phyloP scores from a whole-genome alignment of 352 stramenopile genomes.

The Plasmopara viticola region DNA sequence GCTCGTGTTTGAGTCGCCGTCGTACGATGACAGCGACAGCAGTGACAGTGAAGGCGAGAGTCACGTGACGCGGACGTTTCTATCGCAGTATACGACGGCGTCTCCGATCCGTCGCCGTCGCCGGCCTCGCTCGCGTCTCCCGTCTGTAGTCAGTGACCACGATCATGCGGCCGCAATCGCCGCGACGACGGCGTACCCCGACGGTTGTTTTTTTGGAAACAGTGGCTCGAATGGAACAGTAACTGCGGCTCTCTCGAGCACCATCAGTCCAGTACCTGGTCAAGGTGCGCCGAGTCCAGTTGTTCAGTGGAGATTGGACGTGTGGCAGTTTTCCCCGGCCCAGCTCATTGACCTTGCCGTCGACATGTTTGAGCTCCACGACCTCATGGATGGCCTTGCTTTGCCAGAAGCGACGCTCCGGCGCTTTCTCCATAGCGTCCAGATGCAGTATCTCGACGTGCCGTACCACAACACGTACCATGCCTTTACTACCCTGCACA shows the following conservation, averaged over 20 bases:
- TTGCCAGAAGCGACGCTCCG: slow-evolving; percentile 51
- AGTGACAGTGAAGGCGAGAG: slow-evolving; percentile 32
- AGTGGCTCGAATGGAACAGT: slow-evolving; percentile 13
- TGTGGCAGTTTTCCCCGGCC: slow-evolving; percentile 50
- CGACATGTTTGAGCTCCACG: slow-evolving; percentile 68
- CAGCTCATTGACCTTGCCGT: slow-evolving; percentile 62
- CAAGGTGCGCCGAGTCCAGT: slow-evolving; percentile 14
- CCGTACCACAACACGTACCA: slow-evolving; percentile 86
- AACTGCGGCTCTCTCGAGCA: slow-evolving; percentile 10
- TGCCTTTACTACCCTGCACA: slow-evolving; percentile 74
- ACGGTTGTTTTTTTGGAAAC: slow-evolving; percentile 29
- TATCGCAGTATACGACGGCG: slow-evolving; percentile 68
- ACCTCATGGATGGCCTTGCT: slow-evolving; percentile 54
- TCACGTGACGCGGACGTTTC: slow-evolving; percentile 57
- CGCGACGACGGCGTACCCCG: slow-evolving; percentile 28
- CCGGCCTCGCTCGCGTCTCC: slow-evolving; percentile 23
- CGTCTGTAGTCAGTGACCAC: slow-evolving; percentile 24
- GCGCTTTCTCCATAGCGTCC: slow-evolving; percentile 60
- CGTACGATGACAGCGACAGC: slow-evolving; percentile 34
- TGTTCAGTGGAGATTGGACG: slow-evolving; percentile 50
- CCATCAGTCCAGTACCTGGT: slow-evolving; percentile 7
- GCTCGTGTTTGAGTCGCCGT: slow-evolving; percentile 57
- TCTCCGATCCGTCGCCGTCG: slow-evolving; percentile 30
- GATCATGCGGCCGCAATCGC: slow-evolving; percentile 35
- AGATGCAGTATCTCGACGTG: slow-evolving; percentile 71